Evolutionary conservation across 306 rosid genomes (phyloP), one percentile per base, ranked within the genome.

Genomic region (Ormosia semicastrata): DNA sequence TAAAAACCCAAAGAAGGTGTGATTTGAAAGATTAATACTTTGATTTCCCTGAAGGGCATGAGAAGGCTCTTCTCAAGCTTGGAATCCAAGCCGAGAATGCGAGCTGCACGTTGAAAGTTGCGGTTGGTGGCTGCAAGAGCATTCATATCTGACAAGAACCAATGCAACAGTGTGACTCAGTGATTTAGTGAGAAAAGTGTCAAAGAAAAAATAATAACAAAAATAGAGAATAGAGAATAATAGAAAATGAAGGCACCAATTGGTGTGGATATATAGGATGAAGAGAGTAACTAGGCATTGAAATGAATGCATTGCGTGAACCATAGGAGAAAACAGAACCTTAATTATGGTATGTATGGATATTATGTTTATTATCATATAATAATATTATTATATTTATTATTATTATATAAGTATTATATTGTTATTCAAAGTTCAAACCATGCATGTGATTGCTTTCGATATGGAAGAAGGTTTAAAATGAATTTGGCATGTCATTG

Each of bases 51-150:
- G 1, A 87, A 89, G 66, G 97, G 97, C 3, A 89, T 90, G 68
- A 89, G 83, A 49, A 90, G 94, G 14, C 93, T 92, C 75, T 75
- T 89, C 86, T 90, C 97, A 32, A 92, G 87, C 84, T 90, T 92
- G 49, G 88, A 77, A 80, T 92, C 94, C 76, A 92, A 81, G n/a
- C 94, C 93, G 43, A 92, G 91, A 73, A 92, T 83, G 49, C 92
- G 88, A 76, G 90, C 89, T 53, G 93, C 97, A 59, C 83, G 90
- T 33, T 49, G 85, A 39, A 92, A 92, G 70, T 92, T 92, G 71
- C 93, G 90, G 84, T 87, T 90, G 72, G 94, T 92, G 67, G 94
- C 97, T 4, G 88, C 85, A 12, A 92, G 82, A 66, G 94, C 92
- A 32, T 92, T 90, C 94, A 92, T 92, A 44, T 86, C 36, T 82